These are phyloP conservation scores for Chlamydomonas sp. DNA, from an alignment of 139 green algal genomes.

Conservation along the genomic window DNA sequence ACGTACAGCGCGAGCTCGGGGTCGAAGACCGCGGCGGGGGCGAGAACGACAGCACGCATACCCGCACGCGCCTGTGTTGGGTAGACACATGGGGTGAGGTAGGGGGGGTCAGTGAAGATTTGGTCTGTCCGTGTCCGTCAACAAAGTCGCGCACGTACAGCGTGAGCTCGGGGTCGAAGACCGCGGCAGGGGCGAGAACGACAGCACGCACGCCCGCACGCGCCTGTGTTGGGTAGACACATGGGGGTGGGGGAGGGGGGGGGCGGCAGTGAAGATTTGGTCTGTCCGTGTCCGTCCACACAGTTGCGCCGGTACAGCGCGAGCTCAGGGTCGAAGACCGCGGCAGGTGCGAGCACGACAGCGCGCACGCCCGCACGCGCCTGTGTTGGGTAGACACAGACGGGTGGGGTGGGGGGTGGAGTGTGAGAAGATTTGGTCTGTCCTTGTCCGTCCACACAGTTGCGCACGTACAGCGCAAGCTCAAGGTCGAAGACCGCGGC, in stretches of 20 bases:
- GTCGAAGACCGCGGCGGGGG: conserved; percentile 8
- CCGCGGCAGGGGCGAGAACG: conserved; percentile 9
- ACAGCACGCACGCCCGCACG: neutral
- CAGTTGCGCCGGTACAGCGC: neutral
- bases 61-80: no score
- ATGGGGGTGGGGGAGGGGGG: no score
- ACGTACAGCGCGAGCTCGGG: neutral
- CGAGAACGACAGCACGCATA: conserved; percentile 2
- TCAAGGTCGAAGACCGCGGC: conserved; percentile 4
- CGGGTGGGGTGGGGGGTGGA: no score
- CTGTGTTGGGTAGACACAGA: no score
- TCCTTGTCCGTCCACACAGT: no score
- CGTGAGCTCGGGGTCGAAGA: neutral
- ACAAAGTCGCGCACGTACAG: neutral
- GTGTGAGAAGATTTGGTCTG: no score
- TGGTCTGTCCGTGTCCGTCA: no score
- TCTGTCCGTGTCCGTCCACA: no score
- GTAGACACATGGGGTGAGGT: no score
- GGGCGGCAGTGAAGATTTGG: no score
- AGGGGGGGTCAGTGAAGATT: no score
- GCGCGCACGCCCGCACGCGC: neutral
- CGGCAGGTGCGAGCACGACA: conserved; percentile 8
- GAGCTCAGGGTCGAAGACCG: conserved; percentile 2
- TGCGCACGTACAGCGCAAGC: neutral
- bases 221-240: no score